Evolutionary conservation across 768 basidiomycete species (phyloP).

Genomic region (Clitopilus passeckerianus): DNA sequence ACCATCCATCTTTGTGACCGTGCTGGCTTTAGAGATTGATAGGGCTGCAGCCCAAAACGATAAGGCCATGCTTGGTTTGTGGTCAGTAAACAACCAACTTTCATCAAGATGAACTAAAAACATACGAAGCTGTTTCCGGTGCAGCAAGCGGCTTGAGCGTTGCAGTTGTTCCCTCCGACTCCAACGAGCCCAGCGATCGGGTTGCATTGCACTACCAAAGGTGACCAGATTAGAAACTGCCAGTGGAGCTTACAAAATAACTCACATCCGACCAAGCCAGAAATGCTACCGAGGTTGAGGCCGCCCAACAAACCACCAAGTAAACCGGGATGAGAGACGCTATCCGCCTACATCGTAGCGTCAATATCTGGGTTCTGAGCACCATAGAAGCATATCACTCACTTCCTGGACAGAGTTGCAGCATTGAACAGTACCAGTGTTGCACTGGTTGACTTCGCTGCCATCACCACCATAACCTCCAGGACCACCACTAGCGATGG

Average conservation of each 20-base stretch:
- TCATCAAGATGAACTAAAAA: not conserved
- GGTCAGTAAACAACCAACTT: not conserved
- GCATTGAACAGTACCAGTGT: constrained; percentile 11
- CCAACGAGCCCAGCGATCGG: constrained; percentile 7
- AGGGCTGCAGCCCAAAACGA: constrained; percentile 13
- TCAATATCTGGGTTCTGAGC: not conserved
- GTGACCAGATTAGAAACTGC: too few species aligned
- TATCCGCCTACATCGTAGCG: not conserved
- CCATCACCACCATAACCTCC: not conserved
- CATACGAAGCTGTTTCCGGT: constrained; percentile 14
- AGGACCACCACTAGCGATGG: not conserved
- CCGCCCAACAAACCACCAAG: constrained; percentile 9
- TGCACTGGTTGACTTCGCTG: constrained; percentile 8
- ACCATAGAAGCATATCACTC: not conserved
- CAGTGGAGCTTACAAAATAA: not conserved
- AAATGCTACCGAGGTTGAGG: constrained; percentile 2
- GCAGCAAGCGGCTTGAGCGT: constrained; percentile 13
- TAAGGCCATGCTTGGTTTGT: constrained; percentile 7
- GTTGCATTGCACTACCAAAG: constrained; percentile 6
- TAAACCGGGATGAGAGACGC: not conserved
- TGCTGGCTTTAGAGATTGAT: constrained; percentile 5
- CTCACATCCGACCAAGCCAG: constrained; percentile 11
- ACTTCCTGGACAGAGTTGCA: constrained; percentile 12
- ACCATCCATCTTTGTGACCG: too few species aligned
- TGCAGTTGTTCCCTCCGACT: constrained; percentile 8